Evolutionary conservation across 208 protist genomes (phyloP), one percentile per base, ranked within the genome.

Genomic region (Wallacemonas sp.): DNA sequence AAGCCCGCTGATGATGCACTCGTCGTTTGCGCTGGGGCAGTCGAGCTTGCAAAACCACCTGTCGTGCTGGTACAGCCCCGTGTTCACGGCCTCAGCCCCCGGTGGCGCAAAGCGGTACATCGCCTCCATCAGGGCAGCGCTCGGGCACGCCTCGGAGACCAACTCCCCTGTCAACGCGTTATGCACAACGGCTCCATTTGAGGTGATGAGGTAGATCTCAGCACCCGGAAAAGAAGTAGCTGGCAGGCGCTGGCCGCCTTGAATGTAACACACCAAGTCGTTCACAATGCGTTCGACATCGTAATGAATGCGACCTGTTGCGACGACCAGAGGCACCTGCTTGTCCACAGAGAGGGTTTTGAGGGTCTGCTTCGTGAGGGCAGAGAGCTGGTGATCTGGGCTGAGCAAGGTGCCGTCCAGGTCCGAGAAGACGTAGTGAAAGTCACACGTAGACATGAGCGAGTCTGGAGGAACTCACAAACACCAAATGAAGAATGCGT

Each of bases 381-480:
- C 38, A 21, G 67, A 79, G 5, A 84, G 51, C 24, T 49, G 12
- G 49, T 90, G 79, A 15, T 75, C 39, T 2, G 73, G 73, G 6
- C 49, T 64, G n/a, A 90, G 47, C 21, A 86, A 31, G 36, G 83
- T 90, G 34, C 83, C 73, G 62, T 90, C 83, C 68, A 90, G 72
- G 41, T 90, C 83, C 15, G 79, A 72, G 46, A 77, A 60, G 12
- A 89, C 75, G 21, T 82, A 77, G 44, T 63, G 58, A 59, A 83
- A 77, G 6, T 54, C 55, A 21, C 34, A n/a, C 0, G 39, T 21
- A 24, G 30, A 58, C 26, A 39, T 58, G n/a, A n/a, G n/a, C n/a
- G n/a, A n/a, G n/a, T n/a, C n/a, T n/a, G n/a, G n/a, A n/a, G n/a
- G n/a, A n/a, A n/a, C n/a, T n/a, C n/a, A n/a, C n/a, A n/a, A n/a